phyloP scores from a whole-genome alignment of 1,284 basidiomycete genomes.

The Cryptococcus sp. region DNA sequence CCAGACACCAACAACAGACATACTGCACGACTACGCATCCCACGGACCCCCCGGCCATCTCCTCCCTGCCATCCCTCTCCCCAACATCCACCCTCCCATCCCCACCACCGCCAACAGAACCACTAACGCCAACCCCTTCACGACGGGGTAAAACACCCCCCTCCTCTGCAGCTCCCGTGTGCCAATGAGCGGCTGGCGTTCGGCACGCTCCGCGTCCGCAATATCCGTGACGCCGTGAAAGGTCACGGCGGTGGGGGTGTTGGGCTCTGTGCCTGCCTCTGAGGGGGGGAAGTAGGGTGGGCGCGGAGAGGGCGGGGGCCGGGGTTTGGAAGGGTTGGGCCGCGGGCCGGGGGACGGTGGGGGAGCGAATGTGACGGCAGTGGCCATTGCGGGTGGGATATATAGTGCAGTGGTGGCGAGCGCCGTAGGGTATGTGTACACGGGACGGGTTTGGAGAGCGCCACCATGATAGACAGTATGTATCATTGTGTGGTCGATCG shows the following conservation, averaged over 20 bases:
- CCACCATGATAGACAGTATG: too few species aligned
- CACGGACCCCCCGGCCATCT: conserved; percentile 33
- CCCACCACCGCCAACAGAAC: conserved; percentile 16
- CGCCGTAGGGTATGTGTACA: neutral
- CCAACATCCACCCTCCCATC: conserved; percentile 30
- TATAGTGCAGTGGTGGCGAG: neutral
- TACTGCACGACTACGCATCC: neutral
- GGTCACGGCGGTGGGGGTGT: conserved; percentile 5
- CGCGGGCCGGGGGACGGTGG: conserved; percentile 12
- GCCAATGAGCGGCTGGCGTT: conserved; percentile 28
- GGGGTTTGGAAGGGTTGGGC: conserved; percentile 12
- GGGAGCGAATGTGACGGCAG: conserved; percentile 18
- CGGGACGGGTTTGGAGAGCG: neutral
- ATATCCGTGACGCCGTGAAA: neutral
- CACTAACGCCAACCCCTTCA: conserved; percentile 5
- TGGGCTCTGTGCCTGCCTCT: conserved; percentile 3
- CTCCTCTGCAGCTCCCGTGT: conserved; percentile 1
- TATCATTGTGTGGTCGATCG: too few species aligned
- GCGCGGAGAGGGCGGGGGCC: conserved; percentile 1
- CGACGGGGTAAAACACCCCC: conserved; percentile 12
- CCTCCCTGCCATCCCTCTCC: conserved; percentile 28
- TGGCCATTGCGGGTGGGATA: neutral
- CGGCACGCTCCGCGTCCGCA: conserved; percentile 14
- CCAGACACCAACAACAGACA: neutral
- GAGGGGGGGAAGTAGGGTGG: conserved; percentile 5